A percentile compares a stretch with the other conserved stretches of the same genome.
These are phyloP conservation scores for Hymenoscyphus salicellus DNA, from an alignment of 2,329 filamentous ascomycete species.

Conservation along the genomic window DNA sequence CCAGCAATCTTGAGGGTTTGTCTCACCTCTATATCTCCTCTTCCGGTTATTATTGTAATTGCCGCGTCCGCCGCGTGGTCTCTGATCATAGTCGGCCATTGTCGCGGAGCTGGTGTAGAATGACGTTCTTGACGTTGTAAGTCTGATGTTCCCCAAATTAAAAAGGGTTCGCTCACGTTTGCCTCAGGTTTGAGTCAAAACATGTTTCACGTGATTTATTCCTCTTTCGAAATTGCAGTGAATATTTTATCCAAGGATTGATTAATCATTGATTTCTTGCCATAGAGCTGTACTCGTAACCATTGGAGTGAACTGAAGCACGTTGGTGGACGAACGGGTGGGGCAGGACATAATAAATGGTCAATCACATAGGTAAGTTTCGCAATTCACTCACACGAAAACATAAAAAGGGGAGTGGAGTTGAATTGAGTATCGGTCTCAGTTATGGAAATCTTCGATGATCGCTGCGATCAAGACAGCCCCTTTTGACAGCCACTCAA, in stretches of 20 bases:
- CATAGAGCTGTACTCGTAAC: no score
- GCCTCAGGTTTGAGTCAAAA: background rate
- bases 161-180: background rate
- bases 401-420: slow-evolving; percentile 12
- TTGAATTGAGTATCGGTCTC: slow-evolving; percentile 30
- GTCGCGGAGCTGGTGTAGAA: slow-evolving; percentile 1
- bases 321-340: no score
- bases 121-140: background rate
- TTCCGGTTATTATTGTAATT: slow-evolving; percentile 66
- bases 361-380: no score
- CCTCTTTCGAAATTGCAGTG: no score
- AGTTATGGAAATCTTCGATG: slow-evolving; percentile 35
- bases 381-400: background rate
- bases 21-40: slow-evolving; percentile 71
- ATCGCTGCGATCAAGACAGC: slow-evolving; percentile 33
- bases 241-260: no score
- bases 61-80: slow-evolving; percentile 33
- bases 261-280: no score
- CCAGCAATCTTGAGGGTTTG: background rate
- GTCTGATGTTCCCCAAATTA: background rate
- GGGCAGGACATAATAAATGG: no score
- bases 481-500: slow-evolving; percentile 34
- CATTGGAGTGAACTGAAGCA: no score
- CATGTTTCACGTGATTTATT: background rate
- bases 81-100: slow-evolving; percentile 53